Conservation (phyloP, 306 rosid genomes). For the Purshia tridentata region DNA sequence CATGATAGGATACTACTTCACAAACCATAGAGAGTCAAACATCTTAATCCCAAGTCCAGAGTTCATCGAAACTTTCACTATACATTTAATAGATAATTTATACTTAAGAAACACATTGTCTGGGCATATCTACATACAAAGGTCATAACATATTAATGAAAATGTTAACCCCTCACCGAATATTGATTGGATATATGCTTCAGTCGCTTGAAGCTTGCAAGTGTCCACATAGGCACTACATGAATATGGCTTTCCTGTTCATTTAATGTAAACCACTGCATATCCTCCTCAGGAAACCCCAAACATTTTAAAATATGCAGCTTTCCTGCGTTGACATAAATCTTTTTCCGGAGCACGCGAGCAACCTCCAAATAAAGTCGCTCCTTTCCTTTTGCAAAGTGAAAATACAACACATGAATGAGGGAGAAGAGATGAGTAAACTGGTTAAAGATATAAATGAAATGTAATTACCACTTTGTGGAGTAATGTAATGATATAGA, state of each 20-base stretch:
- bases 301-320: conserved; percentile 71
- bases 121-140: background rate
- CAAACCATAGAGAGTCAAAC: background rate
- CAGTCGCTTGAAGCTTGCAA: conserved; percentile 90
- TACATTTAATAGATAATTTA: background rate
- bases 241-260: conserved; percentile 93
- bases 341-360: conserved; percentile 72
- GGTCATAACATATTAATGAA: background rate
- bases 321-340: conserved; percentile 78
- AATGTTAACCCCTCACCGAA: conserved; percentile 40
- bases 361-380: conserved; percentile 94
- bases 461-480: background rate
- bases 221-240: conserved; percentile 93
- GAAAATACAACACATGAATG: background rate
- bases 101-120: background rate
- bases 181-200: conserved; percentile 80
- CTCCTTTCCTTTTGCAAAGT: conserved; percentile 69
- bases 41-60: background rate
- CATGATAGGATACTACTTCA: background rate
- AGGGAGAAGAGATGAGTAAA: background rate
- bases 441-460: background rate
- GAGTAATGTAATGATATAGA: background rate
- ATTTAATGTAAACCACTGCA: conserved; percentile 82
- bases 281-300: conserved; percentile 71
- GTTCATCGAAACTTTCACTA: background rate